Evolutionary conservation across 2,329 filamentous ascomycete species (phyloP).

Genomic region (Sordariomycetes sp.): DNA sequence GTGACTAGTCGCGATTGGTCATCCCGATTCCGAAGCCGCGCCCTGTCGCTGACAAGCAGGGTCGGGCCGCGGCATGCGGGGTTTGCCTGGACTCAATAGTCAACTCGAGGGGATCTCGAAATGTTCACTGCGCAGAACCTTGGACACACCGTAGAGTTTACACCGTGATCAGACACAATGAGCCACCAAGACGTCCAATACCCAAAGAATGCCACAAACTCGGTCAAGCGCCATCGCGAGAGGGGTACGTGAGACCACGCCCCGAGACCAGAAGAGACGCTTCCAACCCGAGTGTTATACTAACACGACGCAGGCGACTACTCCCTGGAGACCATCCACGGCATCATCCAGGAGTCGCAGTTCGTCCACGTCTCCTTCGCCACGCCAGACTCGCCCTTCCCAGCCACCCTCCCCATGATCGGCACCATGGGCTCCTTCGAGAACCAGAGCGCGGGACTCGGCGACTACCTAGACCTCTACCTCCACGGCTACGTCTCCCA

Average conservation of each 20-base stretch:
- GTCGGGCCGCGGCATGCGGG: no score
- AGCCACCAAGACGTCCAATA: constrained; percentile 28
- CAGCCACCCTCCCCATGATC: constrained; percentile 74
- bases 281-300: no score
- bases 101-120: no score
- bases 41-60: no score
- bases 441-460: constrained; percentile 44
- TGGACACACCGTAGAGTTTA: neutral
- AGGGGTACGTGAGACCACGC: constrained; percentile 37
- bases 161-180: constrained; percentile 6
- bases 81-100: no score
- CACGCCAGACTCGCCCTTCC: constrained; percentile 54
- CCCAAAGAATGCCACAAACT: constrained; percentile 52
- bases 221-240: constrained; percentile 55
- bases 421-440: constrained; percentile 68
- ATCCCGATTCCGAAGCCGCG: no score
- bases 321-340: constrained; percentile 61
- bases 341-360: constrained; percentile 62
- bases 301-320: constrained; percentile 35
- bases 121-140: no score
- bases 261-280: neutral
- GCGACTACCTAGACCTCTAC: constrained; percentile 64
- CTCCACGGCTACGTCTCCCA: constrained; percentile 77
- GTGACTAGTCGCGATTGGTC: no score
- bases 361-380: constrained; percentile 76